A percentile compares a stretch with the other conserved stretches of the same genome.
Evolutionary conservation across 2,329 filamentous ascomycete genomes (phyloP).

Genomic region (Fusarium nygamai): DNA sequence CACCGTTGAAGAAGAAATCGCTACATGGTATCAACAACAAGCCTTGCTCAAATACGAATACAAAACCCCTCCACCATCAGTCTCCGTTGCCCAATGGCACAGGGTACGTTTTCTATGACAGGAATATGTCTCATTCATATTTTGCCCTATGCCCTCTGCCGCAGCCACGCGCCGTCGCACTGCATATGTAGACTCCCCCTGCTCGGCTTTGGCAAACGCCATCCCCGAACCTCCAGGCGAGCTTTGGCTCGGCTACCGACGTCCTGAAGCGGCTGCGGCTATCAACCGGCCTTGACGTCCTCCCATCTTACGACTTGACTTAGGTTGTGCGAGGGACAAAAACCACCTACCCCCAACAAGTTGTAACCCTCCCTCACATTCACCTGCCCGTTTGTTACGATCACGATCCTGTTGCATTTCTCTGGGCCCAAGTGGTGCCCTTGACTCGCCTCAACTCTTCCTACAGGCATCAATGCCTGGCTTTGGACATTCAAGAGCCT

Average conservation of each 20-base stretch:
- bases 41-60: constrained; percentile 15
- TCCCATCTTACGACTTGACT: constrained; percentile 32
- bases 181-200: constrained; percentile 19
- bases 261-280: constrained; percentile 24
- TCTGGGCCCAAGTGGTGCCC: neutral
- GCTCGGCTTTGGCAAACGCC: constrained; percentile 36
- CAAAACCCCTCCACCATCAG: constrained; percentile 11
- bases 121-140: constrained; percentile 41
- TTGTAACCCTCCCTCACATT: constrained; percentile 9
- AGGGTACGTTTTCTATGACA: constrained; percentile 25
- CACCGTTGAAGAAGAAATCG: constrained; percentile 12
- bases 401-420: constrained; percentile 12
- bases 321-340: constrained; percentile 29
- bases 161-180: constrained; percentile 20
- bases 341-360: constrained; percentile 38
- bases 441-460: constrained; percentile 3
- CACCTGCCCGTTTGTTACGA: constrained; percentile 18
- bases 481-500: constrained; percentile 12
- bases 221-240: constrained; percentile 38
- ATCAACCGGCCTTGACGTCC: constrained; percentile 18
- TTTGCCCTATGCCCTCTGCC: neutral
- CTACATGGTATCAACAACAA: neutral
- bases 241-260: constrained; percentile 42
- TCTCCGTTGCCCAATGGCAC: constrained; percentile 20
- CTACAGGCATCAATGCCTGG: neutral